Evolutionary conservation across 208 protist genomes (phyloP).

Genomic region (Crithidia expoeki): DNA sequence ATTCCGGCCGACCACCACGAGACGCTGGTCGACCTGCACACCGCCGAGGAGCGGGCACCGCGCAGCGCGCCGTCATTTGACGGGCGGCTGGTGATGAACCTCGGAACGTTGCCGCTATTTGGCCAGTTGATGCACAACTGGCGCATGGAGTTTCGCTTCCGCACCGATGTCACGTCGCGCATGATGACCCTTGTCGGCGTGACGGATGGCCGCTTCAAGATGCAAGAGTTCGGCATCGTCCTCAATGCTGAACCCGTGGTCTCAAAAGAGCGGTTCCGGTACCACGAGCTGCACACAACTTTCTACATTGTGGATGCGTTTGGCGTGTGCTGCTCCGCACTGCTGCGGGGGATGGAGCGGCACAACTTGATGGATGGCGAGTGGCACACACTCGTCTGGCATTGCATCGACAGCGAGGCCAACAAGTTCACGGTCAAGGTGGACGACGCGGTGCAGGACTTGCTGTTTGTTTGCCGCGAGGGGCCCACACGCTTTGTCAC

Average conservation of each 20-base stretch:
- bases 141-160: slow-evolving; percentile 85
- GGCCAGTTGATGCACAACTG: slow-evolving; percentile 90
- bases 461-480: slow-evolving; percentile 81
- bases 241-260: slow-evolving; percentile 86
- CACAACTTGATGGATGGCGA: slow-evolving; percentile 85
- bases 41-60: slow-evolving; percentile 53
- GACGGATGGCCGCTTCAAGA: slow-evolving; percentile 84
- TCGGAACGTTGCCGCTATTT: slow-evolving; percentile 73
- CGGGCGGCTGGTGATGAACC: slow-evolving; percentile 76
- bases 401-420: slow-evolving; percentile 82
- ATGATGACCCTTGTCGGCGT: slow-evolving; percentile 85
- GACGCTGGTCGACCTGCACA: slow-evolving; percentile 66
- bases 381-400: slow-evolving; percentile 91
- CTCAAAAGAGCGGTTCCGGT: slow-evolving; percentile 80
- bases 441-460: slow-evolving; percentile 82
- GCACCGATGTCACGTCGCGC: slow-evolving; percentile 68
- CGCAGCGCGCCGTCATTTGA: slow-evolving; percentile 74
- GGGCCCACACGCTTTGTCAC: slow-evolving; percentile 71
- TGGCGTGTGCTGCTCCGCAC: slow-evolving; percentile 78
- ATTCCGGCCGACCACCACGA: slow-evolving; percentile 81
- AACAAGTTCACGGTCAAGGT: slow-evolving; percentile 90
- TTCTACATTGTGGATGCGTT: slow-evolving; percentile 87
- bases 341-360: slow-evolving; percentile 82
- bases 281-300: slow-evolving; percentile 83
- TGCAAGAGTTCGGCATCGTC: slow-evolving; percentile 87